Evolutionary conservation across 331 rosid genomes (phyloP), one percentile per base, ranked within the genome.

Genomic region (Phaseolus coccineus): DNA sequence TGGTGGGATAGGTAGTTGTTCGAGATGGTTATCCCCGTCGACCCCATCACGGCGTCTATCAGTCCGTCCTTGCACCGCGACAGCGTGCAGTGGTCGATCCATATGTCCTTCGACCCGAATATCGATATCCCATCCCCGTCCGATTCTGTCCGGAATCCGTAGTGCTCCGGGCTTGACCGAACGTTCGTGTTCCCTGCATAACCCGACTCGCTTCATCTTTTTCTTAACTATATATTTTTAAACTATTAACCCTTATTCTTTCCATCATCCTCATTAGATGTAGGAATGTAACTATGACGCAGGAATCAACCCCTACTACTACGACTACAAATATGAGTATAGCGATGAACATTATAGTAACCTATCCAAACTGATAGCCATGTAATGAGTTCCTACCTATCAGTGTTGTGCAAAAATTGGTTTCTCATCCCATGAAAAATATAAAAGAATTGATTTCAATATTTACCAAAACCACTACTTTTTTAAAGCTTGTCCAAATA

Each of bases 41-140:
- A 92, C 0, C 98, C 98, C 98, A 92, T 94, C 9, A 92, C 84
- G 0, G 94, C 97, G 63, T 94, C 98, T 24, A 94, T 85, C 10
- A 94, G 64, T 0, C 98, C 97, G 46, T 94, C 98, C 55, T 86
- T 91, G 90, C 98, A 94, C 46, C 83, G 96, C 0, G 98, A 94
- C 0, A 92, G 87, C 0, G 97, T 89, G 77, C 98, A 94, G 61
- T 94, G 98, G 70, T 94, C 98, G 2, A 94, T 87, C 98, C 98
- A 94, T 82, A 94, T 33, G 74, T 94, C 98, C 37, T 89, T 92
- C 0, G 98, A 62, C 0, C 98, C 98, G 35, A 94, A 94, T 44
- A 94, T 92, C 4, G 97, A 91, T 30, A 94, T 94, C 7, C 92
- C 98, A 6, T 94, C 97, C 0, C 97, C 98, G 80, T 94, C 98